Base-by-base conservation (phyloP, 352 stramenopile species). In the Pythium pectinolyticum region DNA sequence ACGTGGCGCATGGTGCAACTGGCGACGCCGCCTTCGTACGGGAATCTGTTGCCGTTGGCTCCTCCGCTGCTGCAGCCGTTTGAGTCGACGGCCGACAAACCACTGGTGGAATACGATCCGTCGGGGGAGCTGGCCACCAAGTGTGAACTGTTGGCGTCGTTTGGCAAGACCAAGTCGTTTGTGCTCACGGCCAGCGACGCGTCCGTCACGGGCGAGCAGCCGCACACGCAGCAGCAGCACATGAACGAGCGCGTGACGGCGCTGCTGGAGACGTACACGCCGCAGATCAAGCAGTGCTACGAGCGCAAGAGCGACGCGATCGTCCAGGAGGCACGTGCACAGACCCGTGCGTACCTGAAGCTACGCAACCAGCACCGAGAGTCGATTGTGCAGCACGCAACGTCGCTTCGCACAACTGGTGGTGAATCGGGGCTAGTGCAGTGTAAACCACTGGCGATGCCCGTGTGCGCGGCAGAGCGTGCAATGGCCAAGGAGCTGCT, bases 241-340 rank as follows among this genome's bases (percentile, higher is more conserved):
- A 78, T 88, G 69, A 74, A 89, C 41, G 66, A 63, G 19, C 69
- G 60, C 17, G 71, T 92, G 19, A 63, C 52, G 14, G 61, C 67
- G 30, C 37, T 88, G 0, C 70, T 86, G 43, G 66, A 86, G 46
- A 60, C 62, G 9, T 74, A 78, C 47, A 64, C 82, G 0, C 81
- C 81, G 2, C 70, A 69, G 20, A 78, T 92, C 47, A 67, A 66
- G 51, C 52, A 61, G 2, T 88, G 82, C 37, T 85, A 88, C 41
- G 49, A 70, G 25, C 63, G 70, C 14, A 92, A 92, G 67, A 73
- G 70, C 0, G 48, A 70, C 22, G 66, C 72, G 4, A 79, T 90
- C 43, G 37, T 90, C 43, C 35, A 63, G 25, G 74, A 92, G 51
- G 66, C 72, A 5, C 75, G 66, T 63, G 52, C 24, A 28, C 48